Base-by-base conservation (phyloP, 73 alveolate genomes). In the Paramecium bursaria region DNA sequence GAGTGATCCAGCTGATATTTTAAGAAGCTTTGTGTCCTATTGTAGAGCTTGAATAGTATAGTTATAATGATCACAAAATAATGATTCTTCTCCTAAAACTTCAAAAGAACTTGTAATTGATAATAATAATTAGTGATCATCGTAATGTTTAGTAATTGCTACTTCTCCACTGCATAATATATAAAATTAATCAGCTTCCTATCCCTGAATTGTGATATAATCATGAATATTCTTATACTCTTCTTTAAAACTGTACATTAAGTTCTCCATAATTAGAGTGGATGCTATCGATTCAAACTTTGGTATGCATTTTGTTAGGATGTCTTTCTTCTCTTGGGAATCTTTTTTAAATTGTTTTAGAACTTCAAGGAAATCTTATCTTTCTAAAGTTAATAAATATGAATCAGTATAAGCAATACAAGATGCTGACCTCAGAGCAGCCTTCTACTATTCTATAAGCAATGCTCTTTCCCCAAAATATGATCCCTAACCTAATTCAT, bases 391-490 rank as follows among this genome's bases (percentile, higher is more conserved):
- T n/a, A 67, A 19, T 17, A 67, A 67, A 67, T 67, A 67, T 2
- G 39, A 21, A 35, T 67, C 82, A 3, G 48, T 17, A 6, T 42
- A 35, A 3, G 82, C 82, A 13, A 67, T 67, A 39, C 82, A 67
- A 33, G 82, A 25, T n/a, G 82, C 82, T 15, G 82, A 15, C 44
- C 82, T 15, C 21, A 14, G 3, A 4, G 74, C 74, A 3, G 15
- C 3, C 23, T 10, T 15, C 13, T 52, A 14, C 3, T 52, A 10
- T 21, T 10, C 74, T 39, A 39, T 67, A n/a, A n/a, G 11, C 22
- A 67, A 67, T 5, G 82, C 82, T 42, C 19, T 35, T 42, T 67
- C 82, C 21, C 82, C 82, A 67, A 67, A 67, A 67, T 67, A 67
- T 19, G 19, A 39, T 19, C 82, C 82, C 10, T 53, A 47, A 33